Evolutionary conservation across 2,329 filamentous ascomycete genomes (phyloP).

Genomic region (Arthroderma sp.): DNA sequence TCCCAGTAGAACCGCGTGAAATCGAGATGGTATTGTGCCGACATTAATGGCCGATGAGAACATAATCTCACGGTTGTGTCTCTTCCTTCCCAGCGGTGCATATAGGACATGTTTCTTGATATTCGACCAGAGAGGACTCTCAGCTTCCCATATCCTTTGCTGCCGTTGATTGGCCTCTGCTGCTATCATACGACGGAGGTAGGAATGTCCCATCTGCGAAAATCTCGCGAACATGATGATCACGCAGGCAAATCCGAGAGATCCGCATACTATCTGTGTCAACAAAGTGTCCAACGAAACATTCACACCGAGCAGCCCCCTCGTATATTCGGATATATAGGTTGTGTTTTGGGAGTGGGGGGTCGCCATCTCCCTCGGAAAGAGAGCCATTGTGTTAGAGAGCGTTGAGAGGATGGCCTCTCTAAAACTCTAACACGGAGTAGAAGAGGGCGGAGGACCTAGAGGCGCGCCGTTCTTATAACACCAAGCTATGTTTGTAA

Average conservation of each 20-base stretch:
- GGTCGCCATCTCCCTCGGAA: neutral
- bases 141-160: slow-evolving; percentile 34
- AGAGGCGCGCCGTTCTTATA: neutral
- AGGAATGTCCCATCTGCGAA: slow-evolving; percentile 30
- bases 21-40: slow-evolving; percentile 65
- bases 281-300: slow-evolving; percentile 27
- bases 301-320: slow-evolving; percentile 27
- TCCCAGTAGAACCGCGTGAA: slow-evolving; percentile 57
- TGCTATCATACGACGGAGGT: slow-evolving; percentile 32
- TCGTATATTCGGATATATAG: slow-evolving; percentile 28
- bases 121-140: slow-evolving; percentile 29
- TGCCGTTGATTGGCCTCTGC: slow-evolving; percentile 23
- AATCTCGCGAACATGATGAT: slow-evolving; percentile 28
- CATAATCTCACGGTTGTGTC: slow-evolving; percentile 64
- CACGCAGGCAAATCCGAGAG: slow-evolving; percentile 22
- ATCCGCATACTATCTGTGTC: slow-evolving; percentile 27
- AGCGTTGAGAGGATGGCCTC: neutral
- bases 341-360: slow-evolving; percentile 19
- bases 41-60: slow-evolving; percentile 55
- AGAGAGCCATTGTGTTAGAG: slow-evolving; percentile 1
- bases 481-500: neutral
- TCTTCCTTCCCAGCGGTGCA: slow-evolving; percentile 58
- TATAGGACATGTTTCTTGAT: slow-evolving; percentile 36
- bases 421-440: neutral
- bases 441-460: neutral